Conservation (phyloP, 495 filamentous ascomycete species). For the Aspergillus leporis region DNA sequence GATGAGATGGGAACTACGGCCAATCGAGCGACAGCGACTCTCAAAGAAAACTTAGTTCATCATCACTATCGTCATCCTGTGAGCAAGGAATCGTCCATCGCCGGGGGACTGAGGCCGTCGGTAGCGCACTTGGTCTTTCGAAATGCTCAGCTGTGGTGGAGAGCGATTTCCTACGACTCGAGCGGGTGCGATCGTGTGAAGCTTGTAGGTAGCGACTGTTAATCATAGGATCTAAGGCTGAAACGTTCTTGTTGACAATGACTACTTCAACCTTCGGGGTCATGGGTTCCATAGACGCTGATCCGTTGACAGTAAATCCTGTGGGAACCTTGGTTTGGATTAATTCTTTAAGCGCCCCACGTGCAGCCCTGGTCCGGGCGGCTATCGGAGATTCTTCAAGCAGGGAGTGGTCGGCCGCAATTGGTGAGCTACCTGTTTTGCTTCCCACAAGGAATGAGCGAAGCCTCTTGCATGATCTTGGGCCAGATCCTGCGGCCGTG, state of each 20-base stretch:
- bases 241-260: conserved; percentile 32
- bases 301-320: neutral
- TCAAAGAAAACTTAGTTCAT: conserved; percentile 48
- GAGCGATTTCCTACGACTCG: conserved; percentile 4
- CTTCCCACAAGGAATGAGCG: conserved; percentile 13
- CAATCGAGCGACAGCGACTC: neutral
- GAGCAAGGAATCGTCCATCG: conserved; percentile 30
- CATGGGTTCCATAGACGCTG: neutral
- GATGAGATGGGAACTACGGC: neutral
- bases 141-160: neutral
- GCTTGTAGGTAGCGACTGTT: neutral
- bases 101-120: neutral
- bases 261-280: conserved; percentile 37
- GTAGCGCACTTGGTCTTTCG: neutral
- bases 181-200: conserved; percentile 10
- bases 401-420: neutral
- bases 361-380: conserved; percentile 23
- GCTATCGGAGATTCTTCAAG: conserved; percentile 15
- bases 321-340: conserved; percentile 12
- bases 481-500: conserved; percentile 15
- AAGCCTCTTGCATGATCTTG: conserved; percentile 31
- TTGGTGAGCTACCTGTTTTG: neutral
- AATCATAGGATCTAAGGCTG: neutral
- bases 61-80: conserved; percentile 41
- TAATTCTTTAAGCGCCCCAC: conserved; percentile 23